Conservation (phyloP, 805 yeast species). For the Saccharomycopsis schoenii region DNA sequence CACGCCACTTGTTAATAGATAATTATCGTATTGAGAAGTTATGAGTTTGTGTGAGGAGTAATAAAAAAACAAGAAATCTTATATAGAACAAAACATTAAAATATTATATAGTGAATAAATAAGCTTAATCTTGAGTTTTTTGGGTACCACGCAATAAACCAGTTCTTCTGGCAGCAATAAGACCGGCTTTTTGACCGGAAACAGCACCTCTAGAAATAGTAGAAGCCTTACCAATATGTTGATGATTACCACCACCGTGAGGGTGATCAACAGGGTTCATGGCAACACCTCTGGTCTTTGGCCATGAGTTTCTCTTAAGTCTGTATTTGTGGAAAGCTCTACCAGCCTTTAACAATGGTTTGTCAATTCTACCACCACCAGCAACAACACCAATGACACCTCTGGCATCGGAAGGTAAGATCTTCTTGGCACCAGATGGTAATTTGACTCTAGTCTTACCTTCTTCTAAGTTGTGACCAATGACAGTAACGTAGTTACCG, state of each 20-base stretch:
- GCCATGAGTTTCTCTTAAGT: conserved; percentile 99
- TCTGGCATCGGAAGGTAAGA: conserved; percentile 91
- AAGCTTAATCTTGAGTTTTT: conserved; percentile 64
- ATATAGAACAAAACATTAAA: conserved; percentile 1
- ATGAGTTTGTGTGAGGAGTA: not conserved
- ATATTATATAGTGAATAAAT: not conserved
- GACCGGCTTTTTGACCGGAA: conserved; percentile 99
- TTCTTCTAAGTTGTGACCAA: conserved; percentile 99
- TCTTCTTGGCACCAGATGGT: conserved; percentile 98
- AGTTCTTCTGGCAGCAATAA: conserved; percentile 99
- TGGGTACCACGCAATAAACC: conserved; percentile 99
- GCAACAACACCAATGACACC: conserved; percentile 99
- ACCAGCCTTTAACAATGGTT: conserved; percentile 99
- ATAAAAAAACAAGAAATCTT: not conserved
- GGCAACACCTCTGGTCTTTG: conserved; percentile 99
- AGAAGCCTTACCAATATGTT: conserved; percentile 99
- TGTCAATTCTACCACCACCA: conserved; percentile 99
- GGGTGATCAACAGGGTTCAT: conserved; percentile 99
- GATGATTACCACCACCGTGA: conserved; percentile 99
- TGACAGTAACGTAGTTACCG: conserved; percentile 97
- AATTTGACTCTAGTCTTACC: conserved; percentile 98
- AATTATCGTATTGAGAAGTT: conserved; percentile 1
- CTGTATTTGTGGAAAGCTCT: conserved; percentile 99
- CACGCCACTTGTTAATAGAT: not conserved
- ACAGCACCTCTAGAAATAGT: conserved; percentile 99